A percentile compares a stretch with the other conserved stretches of the same genome.
Evolutionary conservation across 306 rosid genomes (phyloP).

Genomic region (Glycyrrhiza uralensis): DNA sequence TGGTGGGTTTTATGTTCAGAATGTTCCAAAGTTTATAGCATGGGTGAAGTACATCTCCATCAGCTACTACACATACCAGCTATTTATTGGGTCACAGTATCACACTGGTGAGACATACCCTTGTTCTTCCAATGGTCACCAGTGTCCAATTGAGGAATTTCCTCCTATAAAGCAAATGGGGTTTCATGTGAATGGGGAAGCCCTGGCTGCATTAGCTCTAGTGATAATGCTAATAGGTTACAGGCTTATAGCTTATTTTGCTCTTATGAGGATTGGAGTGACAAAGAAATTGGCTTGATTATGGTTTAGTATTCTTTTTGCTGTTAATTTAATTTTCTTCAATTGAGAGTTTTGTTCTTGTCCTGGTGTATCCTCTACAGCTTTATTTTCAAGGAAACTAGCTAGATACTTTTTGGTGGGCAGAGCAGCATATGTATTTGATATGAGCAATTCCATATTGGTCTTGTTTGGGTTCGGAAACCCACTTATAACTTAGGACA

Average conservation of each 20-base stretch:
- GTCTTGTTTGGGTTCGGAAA: no score
- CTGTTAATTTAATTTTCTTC: neutral
- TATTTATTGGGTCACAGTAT: conserved; percentile 60
- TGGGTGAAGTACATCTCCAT: conserved; percentile 62
- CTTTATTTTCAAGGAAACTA: neutral
- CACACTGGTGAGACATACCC: conserved; percentile 38
- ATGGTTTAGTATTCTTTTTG: neutral
- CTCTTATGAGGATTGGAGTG: conserved; percentile 64
- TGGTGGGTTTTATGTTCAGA: conserved; percentile 60
- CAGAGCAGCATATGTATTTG: neutral
- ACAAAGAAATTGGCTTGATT: conserved; percentile 25
- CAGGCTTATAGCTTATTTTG: conserved; percentile 62
- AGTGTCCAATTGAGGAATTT: conserved; percentile 41
- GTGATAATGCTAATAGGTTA: conserved; percentile 54
- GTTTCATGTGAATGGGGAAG: conserved; percentile 32
- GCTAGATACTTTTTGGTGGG: neutral
- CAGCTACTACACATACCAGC: conserved; percentile 45
- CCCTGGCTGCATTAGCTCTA: conserved; percentile 34
- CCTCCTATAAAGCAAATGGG: conserved; percentile 51
- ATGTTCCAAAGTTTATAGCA: conserved; percentile 52
- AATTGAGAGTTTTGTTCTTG: neutral
- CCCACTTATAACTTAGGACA: no score
- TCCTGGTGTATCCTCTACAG: neutral
- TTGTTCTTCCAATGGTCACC: conserved; percentile 26
- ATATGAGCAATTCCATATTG: neutral